Evolutionary conservation across 2,329 filamentous ascomycete species (phyloP), one percentile per base, ranked within the genome.

Genomic region (Macrophomina phaseolina): DNA sequence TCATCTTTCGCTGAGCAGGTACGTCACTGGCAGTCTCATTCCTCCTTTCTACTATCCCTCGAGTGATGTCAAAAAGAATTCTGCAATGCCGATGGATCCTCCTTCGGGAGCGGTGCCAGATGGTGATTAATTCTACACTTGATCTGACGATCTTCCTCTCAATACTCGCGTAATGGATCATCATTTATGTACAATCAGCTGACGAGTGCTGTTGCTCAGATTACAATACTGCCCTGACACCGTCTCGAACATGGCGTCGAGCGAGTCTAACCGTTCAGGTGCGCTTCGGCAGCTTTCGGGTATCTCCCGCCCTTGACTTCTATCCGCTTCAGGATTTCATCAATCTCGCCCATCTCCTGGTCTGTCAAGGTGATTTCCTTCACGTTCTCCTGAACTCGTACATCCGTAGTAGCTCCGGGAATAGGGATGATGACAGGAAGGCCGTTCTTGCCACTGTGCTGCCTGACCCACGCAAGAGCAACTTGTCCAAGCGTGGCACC

Each of bases 391-490:
- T 79, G 71, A 11, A 91, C 82, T 28, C 88, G 81, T 45, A 79
- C 82, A 9, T 78, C 79, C 4, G 82, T 87, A 0, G 86, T 86
- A 8, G 89, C 85, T 2, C 89, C 89, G 0, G 89, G 90, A 68
- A 91, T 90, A 5, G 89, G 89, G 61, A 91, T 85, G 68, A 91
- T 85, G 36, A 73, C 76, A 28, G 85, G 85, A 82, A 86, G 82
- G 46, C 84, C 86, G 5, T 84, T 81, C 42, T 79, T 81, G 62
- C 77, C 79, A 49, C 81, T 84, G 64, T 81, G 78, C 1, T 82
- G 77, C 52, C 82, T 71, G 2, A 87, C 77, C 89, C 90, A 93
- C 61, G 83, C 84, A 64, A 93, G 80, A 14, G 89, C 90, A 34
- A 92, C 80, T 78, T 93, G 90, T 1, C 84, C 83, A 4, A 86